These are phyloP conservation scores for Phalaenopsis equestris DNA, from an alignment of 106 monocot genomes.

Conservation along the genomic window DNA sequence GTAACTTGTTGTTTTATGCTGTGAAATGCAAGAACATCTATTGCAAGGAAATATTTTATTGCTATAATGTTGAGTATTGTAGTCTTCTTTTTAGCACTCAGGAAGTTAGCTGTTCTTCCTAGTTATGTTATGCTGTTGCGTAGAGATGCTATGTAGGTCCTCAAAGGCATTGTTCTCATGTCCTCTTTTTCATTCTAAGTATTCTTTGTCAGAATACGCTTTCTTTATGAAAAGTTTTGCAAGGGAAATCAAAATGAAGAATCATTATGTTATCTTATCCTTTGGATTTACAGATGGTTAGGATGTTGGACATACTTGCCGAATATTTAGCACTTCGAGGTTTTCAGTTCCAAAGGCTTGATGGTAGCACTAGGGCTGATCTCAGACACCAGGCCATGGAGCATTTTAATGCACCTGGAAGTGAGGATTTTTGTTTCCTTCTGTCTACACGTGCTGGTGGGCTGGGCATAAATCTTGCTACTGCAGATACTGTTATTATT, in stretches of 20 bases:
- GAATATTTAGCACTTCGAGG: constrained; percentile 92
- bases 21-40: background rate
- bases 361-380: constrained; percentile 97
- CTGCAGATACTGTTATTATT: constrained; percentile 98
- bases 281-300: constrained; percentile 76
- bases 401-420: constrained; percentile 97
- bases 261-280: constrained; percentile 5
- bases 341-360: constrained; percentile 97
- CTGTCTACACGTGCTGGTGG: constrained; percentile 99
- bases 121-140: background rate
- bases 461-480: constrained; percentile 97
- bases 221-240: constrained; percentile 4
- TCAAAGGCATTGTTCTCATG: background rate
- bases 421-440: constrained; percentile 99
- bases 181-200: background rate
- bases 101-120: background rate
- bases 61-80: background rate
- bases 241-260: background rate
- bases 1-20: background rate
- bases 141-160: background rate
- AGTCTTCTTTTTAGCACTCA: background rate
- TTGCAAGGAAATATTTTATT: background rate
- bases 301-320: constrained; percentile 95
- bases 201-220: background rate
- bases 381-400: constrained; percentile 99